A percentile compares a stretch with the other conserved stretches of the same genome.
Conservation (phyloP, 495 filamentous ascomycete species). For the Lophium mytilinum region DNA sequence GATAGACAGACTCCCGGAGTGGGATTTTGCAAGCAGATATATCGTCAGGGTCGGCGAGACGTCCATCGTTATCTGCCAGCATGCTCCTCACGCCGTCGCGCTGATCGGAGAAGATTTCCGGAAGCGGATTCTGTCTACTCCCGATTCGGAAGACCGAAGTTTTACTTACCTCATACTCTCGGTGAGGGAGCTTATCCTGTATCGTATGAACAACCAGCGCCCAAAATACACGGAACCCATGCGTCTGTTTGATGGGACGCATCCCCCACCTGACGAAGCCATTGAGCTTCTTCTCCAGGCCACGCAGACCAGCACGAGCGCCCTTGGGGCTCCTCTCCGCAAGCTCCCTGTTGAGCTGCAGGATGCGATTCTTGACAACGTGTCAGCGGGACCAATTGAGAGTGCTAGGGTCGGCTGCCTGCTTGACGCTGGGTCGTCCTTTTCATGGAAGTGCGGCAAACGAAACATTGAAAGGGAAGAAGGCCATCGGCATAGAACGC, state of each 20-base stretch:
- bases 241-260: constrained; percentile 15
- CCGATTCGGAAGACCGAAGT: too few relatives aligned
- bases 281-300: constrained; percentile 20
- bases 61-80: constrained; percentile 15
- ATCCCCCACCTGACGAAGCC: constrained; percentile 20
- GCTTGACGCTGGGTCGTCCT: constrained; percentile 13
- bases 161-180: constrained; percentile 25
- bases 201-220: constrained; percentile 9
- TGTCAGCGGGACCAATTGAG: constrained; percentile 21
- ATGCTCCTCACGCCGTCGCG: constrained; percentile 13
- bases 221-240: constrained; percentile 17
- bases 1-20: constrained; percentile 18
- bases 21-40: constrained; percentile 8
- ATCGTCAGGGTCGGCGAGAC: constrained; percentile 17
- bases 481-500: constrained; percentile 11
- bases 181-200: constrained; percentile 17
- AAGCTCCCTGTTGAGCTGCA: constrained; percentile 21
- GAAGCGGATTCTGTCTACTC: constrained; percentile 9
- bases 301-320: constrained; percentile 15
- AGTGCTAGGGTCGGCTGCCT: constrained; percentile 19
- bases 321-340: constrained; percentile 9
- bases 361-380: constrained; percentile 21
- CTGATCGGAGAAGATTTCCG: constrained; percentile 16
- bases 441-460: constrained; percentile 19
- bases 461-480: constrained; percentile 23